phyloP scores from a whole-genome alignment of 257 asterid genomes.

The Solanum gandarillasii region DNA sequence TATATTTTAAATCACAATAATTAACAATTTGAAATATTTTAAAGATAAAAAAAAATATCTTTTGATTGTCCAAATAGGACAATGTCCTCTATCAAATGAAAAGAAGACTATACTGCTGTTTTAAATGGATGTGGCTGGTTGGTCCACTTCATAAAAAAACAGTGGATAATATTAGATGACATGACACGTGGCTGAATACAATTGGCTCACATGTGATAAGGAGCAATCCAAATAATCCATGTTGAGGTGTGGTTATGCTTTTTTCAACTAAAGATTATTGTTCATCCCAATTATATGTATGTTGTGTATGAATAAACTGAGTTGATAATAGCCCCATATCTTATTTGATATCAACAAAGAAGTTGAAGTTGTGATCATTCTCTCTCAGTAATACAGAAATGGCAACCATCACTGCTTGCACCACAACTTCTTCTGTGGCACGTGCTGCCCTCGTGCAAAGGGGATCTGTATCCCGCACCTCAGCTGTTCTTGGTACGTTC shows the following conservation, averaged over 20 bases:
- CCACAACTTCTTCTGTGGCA: constrained; percentile 45
- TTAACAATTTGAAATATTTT: no score
- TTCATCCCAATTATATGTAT: neutral
- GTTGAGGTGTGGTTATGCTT: neutral
- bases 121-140: neutral
- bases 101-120: neutral
- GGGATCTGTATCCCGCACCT: constrained; percentile 25
- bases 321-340: neutral
- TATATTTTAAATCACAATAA: no score
- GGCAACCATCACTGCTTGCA: constrained; percentile 48
- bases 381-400: neutral
- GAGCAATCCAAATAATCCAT: constrained; percentile 1
- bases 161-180: neutral
- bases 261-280: neutral
- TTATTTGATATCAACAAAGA: neutral
- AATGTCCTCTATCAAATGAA: no score
- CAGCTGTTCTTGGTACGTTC: constrained; percentile 34
- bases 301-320: neutral
- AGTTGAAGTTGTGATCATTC: neutral
- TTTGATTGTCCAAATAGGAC: no score
- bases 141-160: neutral
- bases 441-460: constrained; percentile 47
- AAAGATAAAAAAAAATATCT: no score
- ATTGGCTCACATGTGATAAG: neutral
- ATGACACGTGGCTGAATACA: neutral